These are phyloP conservation scores for Glaciozyma martinii DNA, from an alignment of 768 basidiomycete species.

Conservation along the genomic window DNA sequence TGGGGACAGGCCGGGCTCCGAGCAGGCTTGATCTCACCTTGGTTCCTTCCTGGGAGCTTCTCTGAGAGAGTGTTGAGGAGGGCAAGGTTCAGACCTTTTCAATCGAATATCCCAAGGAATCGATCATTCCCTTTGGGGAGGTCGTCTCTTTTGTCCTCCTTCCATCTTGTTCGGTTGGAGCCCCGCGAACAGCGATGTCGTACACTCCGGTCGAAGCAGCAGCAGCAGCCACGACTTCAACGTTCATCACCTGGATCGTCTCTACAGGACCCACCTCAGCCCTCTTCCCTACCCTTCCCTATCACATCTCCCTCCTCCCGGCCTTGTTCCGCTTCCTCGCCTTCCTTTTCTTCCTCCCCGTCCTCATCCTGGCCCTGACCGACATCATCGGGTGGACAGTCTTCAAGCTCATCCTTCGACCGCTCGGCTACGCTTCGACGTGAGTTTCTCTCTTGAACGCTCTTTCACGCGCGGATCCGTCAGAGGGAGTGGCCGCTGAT, in stretches of 20 bases:
- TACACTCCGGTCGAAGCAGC: background rate
- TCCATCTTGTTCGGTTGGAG: background rate
- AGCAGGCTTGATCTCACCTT: too few species aligned
- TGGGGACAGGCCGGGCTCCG: too few species aligned
- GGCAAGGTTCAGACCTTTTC: too few species aligned
- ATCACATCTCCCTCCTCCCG: constrained; percentile 14
- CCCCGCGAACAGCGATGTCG: background rate
- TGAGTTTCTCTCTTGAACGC: background rate
- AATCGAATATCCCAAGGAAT: too few species aligned
- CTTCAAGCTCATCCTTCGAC: constrained; percentile 20
- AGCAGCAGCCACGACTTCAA: background rate
- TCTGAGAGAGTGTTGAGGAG: too few species aligned
- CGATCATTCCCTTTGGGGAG: too few species aligned
- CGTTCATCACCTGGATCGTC: background rate
- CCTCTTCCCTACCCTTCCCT: constrained; percentile 4
- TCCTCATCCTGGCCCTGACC: constrained; percentile 8
- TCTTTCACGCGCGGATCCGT: background rate
- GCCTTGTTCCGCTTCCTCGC: constrained; percentile 18
- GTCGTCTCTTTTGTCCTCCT: too few species aligned
- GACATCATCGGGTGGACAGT: constrained; percentile 18
- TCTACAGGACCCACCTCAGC: background rate
- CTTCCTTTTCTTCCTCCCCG: constrained; percentile 12
- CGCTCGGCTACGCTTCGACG: constrained; percentile 23
- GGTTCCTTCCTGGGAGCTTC: too few species aligned
- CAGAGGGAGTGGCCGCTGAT: background rate